Evolutionary conservation across 768 basidiomycete species (phyloP), one percentile per base, ranked within the genome.

Genomic region (Pleurotus giganteus): DNA sequence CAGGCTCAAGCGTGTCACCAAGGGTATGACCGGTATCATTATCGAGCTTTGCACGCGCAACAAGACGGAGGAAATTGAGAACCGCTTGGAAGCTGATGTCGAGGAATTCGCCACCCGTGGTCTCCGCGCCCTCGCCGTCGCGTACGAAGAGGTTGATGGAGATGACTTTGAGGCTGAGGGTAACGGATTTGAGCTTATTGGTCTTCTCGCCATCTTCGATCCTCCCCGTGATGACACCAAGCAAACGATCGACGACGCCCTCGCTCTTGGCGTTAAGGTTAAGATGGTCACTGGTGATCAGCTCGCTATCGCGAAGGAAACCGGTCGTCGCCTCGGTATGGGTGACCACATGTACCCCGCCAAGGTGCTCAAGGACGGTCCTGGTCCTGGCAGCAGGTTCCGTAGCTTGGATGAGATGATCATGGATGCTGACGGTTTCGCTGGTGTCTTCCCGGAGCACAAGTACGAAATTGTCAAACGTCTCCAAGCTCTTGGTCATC

Each of bases 261-360:
- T 94, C 55, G 87, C 88, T 55, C 92, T 98, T 68, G 96, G 96
- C 72, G 94, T 98, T 64, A 89, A 88, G 70, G 95, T 98, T 71
- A 98, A 98, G 88, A 98, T 98, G 96, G 96, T 98, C 58, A 98
- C 96, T n/a, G 96, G 96, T 80, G 96, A 98, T 71, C 96, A 98
- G 78, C 92, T 98, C 68, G 96, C 96, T 61, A 98, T 98, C 63
- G 96, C 96, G 32, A 98, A 98, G 83, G 96, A 98, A 74, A 98
- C 96, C 58, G 96, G 96, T 57, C 91, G 96, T 71, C 91, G 96
- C 77, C 91, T 98, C 46, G 95, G 96, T 63, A 80, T 98, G 57
- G 96, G 96, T 68, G 96, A 98, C 73, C 95, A 98, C 80, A 98
- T 98, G 96, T 98, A 97, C 79, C 88, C 96, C 39, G 91, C 95